Evolutionary conservation across 192 early-diverging fungal genomes (phyloP), one percentile per base, ranked within the genome.

Genomic region (Dissophora ornata): DNA sequence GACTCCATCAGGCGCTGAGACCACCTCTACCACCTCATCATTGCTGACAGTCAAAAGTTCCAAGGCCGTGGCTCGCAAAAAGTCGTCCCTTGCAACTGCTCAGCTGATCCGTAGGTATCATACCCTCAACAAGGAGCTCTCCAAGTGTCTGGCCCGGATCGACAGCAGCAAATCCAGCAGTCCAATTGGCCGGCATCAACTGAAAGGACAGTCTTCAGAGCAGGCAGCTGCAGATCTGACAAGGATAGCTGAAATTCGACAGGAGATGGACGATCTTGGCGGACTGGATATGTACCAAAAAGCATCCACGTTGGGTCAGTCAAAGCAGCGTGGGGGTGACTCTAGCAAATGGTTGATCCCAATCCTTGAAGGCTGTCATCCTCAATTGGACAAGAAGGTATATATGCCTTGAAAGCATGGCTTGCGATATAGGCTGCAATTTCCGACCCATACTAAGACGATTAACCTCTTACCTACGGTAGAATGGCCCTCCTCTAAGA

Each of bases 221-320:
- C 42, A 75, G 16, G 55, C 48, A 26, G 51, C 59, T 1, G 30
- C 42, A 30, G 65, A 81, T 55, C 32, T 62, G 9, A 49, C 45
- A 2, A 63, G 63, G 38, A 80, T 81, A 48, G 51, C 80, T 9
- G 80, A 71, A 13, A 81, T 84, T 13, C 10, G 69, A 16, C 29
- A 61, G 10, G 83, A 83, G 53, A 81, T 97, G 69, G 86, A 92
- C 19, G 75, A 80, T 12, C 82, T 97, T 62, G 96, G 96, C 24
- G 96, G 96, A 0, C 67, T 97, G 30, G 88, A 97, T 59, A 90
- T 89, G 75, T 97, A 97, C 63, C 96, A 97, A 48, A 85, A 88
- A 49, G 96, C 96, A 0, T 90, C 88, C 1, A 83, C 94, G 0
- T 62, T 90, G 47, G 96, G 94, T 16, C 93, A 94, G 48, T 90